A percentile compares a stretch with the other conserved stretches of the same genome.
These are phyloP conservation scores for Leishmania major DNA, from an alignment of 208 protist genomes.

Conservation along the genomic window DNA sequence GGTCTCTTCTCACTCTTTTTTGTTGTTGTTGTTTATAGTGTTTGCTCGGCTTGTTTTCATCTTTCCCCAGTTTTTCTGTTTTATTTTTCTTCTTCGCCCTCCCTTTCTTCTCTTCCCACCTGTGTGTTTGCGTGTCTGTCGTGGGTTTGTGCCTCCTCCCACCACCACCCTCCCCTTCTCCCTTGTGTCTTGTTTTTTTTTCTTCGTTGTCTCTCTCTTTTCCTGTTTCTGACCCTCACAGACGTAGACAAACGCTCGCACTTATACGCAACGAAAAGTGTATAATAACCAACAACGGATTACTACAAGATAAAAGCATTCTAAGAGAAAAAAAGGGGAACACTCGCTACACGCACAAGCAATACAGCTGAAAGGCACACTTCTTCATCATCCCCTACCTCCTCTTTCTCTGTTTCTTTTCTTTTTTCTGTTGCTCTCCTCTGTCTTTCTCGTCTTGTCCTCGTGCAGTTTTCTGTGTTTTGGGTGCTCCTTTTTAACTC, in stretches of 20 bases:
- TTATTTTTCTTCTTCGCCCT: background rate
- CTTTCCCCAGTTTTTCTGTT: background rate
- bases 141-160: background rate
- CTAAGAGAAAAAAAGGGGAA: no score
- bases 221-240: background rate
- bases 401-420: background rate
- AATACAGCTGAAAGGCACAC: background rate
- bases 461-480: constrained; percentile 7
- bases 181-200: background rate
- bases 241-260: background rate
- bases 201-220: background rate
- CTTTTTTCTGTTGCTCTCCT: background rate
- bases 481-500: constrained; percentile 5
- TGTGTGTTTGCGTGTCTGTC: background rate
- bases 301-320: background rate
- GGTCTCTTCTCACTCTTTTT: background rate
- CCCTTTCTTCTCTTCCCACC: background rate
- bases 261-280: no score
- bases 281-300: background rate
- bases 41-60: background rate
- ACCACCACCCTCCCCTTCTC: background rate
- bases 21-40: no score
- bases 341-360: background rate
- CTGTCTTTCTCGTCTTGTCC: background rate
- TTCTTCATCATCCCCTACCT: background rate